Percentiles rank a stretch among this genome's conserved stretches.
phyloP scores from a whole-genome alignment of 345 rosid genomes.

The Eucalyptus sp. region DNA sequence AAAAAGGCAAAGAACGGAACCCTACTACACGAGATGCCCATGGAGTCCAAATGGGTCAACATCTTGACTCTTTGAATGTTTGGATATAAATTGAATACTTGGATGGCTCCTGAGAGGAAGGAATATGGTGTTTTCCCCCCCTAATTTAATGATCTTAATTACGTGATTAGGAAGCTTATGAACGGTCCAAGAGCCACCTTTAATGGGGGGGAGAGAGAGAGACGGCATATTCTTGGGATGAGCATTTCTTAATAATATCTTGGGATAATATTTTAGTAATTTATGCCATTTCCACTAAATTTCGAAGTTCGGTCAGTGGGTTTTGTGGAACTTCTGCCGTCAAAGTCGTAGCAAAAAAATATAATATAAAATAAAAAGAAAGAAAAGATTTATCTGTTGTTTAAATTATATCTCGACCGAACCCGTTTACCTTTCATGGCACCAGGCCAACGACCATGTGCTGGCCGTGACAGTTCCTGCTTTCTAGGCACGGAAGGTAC shows the following conservation, averaged over 20 bases:
- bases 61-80: background rate
- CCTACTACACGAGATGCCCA: background rate
- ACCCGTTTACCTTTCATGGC: background rate
- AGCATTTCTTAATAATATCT: background rate
- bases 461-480: background rate
- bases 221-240: background rate
- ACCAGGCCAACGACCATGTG: background rate
- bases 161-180: background rate
- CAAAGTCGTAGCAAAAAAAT: background rate
- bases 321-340: background rate
- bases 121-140: background rate
- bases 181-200: background rate
- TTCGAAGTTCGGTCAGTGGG: background rate
- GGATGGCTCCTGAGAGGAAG: background rate
- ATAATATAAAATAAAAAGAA: too few relatives aligned
- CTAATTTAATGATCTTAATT: background rate
- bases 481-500: background rate
- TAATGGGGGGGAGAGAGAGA: background rate
- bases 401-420: background rate
- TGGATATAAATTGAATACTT: background rate
- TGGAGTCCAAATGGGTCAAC: background rate
- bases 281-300: background rate
- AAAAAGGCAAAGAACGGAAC: background rate
- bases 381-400: background rate
- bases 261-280: background rate